Evolutionary conservation across 2,329 filamentous ascomycete species (phyloP), one percentile per base, ranked within the genome.

Genomic region (Lachnellula subtilissima): DNA sequence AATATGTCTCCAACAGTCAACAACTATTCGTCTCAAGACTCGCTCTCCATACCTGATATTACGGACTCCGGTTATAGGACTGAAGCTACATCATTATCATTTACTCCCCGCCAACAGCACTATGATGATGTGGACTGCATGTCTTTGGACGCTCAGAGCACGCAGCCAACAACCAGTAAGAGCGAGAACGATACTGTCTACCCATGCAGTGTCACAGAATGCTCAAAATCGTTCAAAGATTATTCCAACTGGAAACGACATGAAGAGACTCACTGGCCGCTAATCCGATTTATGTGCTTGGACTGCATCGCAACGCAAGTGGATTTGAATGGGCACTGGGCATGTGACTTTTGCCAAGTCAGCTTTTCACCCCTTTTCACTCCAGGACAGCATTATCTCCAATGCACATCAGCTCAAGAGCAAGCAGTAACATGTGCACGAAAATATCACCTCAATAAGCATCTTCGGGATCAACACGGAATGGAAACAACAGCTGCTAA

Each of bases 221-320:
- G 37, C 25, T 14, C 19, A 40, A 37, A 11, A 42, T 23, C 37
- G 12, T 51, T 51, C 37, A 51, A 51, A 25, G 12, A 40, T 40
- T 51, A 40, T 39, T 51, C 49, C 12, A n/a, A 51, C 22, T 60
- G 54, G 52, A 62, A 59, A 40, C 39, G 61, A 48, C 59, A 64
- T 36, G 59, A 60, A 55, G 50, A 54, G 28, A 57, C 51, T 25
- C 61, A 63, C 39, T 63, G 54, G 48, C 57, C 55, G 0, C 57
- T 57, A 42, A 54, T 56, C 11, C 48, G 57, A 4, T 61, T 55
- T 25, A 63, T 61, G 56, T 63, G 59, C 42, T 23, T 58, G 17
- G 52, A 57, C 22, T 63, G 61, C 32, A 19, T 53, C 3, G 14
- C 23, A 19, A 14, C 37, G 6, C 28, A 32, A 14, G 14, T 22